Base-by-base conservation (phyloP, 345 rosid species). In the Crucihimalaya himalaica region DNA sequence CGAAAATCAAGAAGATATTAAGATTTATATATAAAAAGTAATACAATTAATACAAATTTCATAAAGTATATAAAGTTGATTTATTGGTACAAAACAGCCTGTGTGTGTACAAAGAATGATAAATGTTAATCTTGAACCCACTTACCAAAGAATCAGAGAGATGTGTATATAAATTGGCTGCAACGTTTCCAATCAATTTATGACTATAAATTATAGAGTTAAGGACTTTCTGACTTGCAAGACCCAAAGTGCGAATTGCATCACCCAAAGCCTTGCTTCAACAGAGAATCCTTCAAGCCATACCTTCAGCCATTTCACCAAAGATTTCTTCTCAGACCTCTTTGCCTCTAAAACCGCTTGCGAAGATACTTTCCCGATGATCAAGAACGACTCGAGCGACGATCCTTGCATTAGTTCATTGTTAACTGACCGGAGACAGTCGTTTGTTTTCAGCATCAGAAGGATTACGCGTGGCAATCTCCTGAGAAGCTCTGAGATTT, bases 381-480 rank as follows among this genome's bases (percentile, higher is more conserved):
- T 86, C 72, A 88, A 71, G 77, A 87, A 94, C 39, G 89, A 83
- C 68, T 94, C 96, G 0, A 84, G 84, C 6, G 97, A 91, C 70
- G 96, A 86, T 58, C 92, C 92, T 68, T 85, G 91, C 84, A 89
- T 55, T 88, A 94, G 86, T 66, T 84, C 80, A 47, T 83, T 89
- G 73, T 91, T 94, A 18, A 94, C 97, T 0, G 98, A 78, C 80
- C 96, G 84, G 62, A 94, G 84, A 79, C 98, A 94, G 80, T 94
- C 98, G 71, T 94, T 94, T 51, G 97, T 91, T 83, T 94, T 91
- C 82, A 94, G 83, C 95, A 91, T 82, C 63, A 94, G 78, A 67
- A 94, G 79, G 87, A 94, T 89, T 15, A 87, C 96, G 12, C 98
- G 92, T 2, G 98, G 98, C 63, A 94, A 77, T 77, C 96, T 89